Percentiles rank a stretch among this genome's conserved stretches.
These are phyloP conservation scores for Tolypocladium sp. DNA, from an alignment of 2,329 filamentous ascomycete species.

Conservation along the genomic window DNA sequence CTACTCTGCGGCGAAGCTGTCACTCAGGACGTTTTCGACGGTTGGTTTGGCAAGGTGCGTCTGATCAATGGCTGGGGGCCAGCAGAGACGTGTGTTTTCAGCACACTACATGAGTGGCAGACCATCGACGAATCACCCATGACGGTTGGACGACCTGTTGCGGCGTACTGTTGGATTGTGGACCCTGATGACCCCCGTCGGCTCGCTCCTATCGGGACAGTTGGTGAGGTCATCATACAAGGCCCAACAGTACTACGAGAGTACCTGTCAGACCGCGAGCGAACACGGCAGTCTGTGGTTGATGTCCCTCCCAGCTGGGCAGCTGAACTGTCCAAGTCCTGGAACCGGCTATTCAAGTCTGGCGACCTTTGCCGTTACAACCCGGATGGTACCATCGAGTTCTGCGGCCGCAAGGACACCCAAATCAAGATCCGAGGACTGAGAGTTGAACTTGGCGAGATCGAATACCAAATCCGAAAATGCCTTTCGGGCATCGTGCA, in stretches of 20 bases:
- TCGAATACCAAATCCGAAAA: background rate
- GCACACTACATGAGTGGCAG: background rate
- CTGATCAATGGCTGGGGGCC: background rate
- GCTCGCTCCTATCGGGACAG: background rate
- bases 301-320: too few relatives aligned
- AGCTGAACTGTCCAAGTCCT: background rate
- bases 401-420: constrained; percentile 11
- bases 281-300: background rate
- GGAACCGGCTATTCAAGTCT: constrained; percentile 4
- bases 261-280: background rate
- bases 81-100: background rate
- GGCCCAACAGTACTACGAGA: background rate
- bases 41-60: background rate
- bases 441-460: constrained; percentile 2
- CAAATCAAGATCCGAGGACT: constrained; percentile 18
- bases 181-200: background rate
- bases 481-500: background rate
- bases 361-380: constrained; percentile 20
- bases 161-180: background rate
- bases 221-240: background rate
- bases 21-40: background rate
- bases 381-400: constrained; percentile 8
- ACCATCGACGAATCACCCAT: background rate
- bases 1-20: constrained; percentile 3
- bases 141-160: background rate